A percentile compares a stretch with the other conserved stretches of the same genome.
Evolutionary conservation across 2,329 filamentous ascomycete species (phyloP).

Genomic region (Fusarium albidum): DNA sequence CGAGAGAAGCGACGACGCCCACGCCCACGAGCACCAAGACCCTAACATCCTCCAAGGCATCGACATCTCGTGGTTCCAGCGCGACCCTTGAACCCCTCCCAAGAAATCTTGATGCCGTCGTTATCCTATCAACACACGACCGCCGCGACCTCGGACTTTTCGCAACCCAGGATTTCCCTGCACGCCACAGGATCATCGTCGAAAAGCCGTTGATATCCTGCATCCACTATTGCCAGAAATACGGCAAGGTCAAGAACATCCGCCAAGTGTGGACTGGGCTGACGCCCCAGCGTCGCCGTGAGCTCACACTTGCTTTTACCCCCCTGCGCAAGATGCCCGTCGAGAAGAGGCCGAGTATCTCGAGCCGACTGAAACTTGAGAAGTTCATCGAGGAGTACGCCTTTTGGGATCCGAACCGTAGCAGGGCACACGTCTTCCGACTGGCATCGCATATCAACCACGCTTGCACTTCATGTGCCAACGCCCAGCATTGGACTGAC

Average conservation of each 20-base stretch:
- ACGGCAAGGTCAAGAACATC: conserved; percentile 4
- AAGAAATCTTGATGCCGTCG: conserved; percentile 21
- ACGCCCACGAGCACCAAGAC: neutral
- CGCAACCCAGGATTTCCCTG: conserved; percentile 13
- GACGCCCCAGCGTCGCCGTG: neutral
- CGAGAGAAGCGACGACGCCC: neutral
- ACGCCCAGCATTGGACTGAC: conserved; percentile 32
- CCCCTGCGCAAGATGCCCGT: conserved; percentile 20
- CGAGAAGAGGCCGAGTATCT: neutral
- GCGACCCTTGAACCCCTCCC: neutral
- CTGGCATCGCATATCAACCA: conserved; percentile 44
- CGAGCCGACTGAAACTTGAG: conserved; percentile 19
- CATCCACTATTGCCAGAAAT: conserved; percentile 8
- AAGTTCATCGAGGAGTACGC: conserved; percentile 39
- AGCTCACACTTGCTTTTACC: conserved; percentile 9
- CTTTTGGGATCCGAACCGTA: conserved; percentile 25
- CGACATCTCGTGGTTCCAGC: neutral
- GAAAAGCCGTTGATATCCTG: conserved; percentile 33
- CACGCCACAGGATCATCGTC: conserved; percentile 21
- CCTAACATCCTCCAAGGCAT: neutral
- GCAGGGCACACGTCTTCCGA: conserved; percentile 27
- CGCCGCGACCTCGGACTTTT: conserved; percentile 32
- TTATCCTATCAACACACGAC: conserved; percentile 9
- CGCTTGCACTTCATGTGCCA: conserved; percentile 43
- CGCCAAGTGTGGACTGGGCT: conserved; percentile 26